phyloP scores from a whole-genome alignment of 495 filamentous ascomycete species.

The Aspergillus affinis region DNA sequence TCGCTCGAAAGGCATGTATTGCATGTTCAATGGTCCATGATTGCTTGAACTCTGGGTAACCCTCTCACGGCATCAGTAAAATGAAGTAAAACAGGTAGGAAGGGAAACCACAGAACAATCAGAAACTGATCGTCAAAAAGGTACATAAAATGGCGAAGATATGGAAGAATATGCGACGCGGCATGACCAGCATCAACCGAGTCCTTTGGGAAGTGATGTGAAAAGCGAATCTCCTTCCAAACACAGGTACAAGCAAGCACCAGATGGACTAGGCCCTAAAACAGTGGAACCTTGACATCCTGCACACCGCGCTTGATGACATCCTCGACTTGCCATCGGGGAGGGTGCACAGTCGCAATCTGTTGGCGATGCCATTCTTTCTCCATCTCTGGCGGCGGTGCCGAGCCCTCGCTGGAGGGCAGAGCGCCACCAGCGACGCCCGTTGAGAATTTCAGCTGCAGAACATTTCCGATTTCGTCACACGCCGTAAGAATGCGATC shows the following conservation, averaged over 20 bases:
- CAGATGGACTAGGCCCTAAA: constrained; percentile 19
- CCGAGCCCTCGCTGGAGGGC: constrained; percentile 66
- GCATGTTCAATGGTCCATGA: constrained; percentile 34
- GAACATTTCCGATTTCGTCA: constrained; percentile 85
- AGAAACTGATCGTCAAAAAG: constrained; percentile 7
- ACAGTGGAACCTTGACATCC: constrained; percentile 72
- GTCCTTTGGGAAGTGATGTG: constrained; percentile 18
- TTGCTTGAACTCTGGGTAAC: constrained; percentile 4
- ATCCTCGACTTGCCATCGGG: constrained; percentile 79
- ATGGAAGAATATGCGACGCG: constrained; percentile 22
- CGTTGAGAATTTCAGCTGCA: constrained; percentile 94
- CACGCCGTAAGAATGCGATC: constrained; percentile 88
- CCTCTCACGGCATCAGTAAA: not conserved
- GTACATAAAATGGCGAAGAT: constrained; percentile 19
- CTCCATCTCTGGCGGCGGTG: constrained; percentile 69
- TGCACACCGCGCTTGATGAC: constrained; percentile 75
- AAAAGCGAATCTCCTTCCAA: constrained; percentile 10
- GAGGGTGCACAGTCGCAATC: constrained; percentile 56
- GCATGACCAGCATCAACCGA: constrained; percentile 45
- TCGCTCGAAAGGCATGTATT: constrained; percentile 26
- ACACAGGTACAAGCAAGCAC: constrained; percentile 13
- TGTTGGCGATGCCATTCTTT: constrained; percentile 54
- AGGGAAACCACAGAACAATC: not conserved
- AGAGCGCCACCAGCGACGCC: constrained; percentile 86
- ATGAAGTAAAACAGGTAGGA: not conserved